Evolutionary conservation across 768 basidiomycete genomes (phyloP), one percentile per base, ranked within the genome.

Genomic region (Boletus rubropictus): DNA sequence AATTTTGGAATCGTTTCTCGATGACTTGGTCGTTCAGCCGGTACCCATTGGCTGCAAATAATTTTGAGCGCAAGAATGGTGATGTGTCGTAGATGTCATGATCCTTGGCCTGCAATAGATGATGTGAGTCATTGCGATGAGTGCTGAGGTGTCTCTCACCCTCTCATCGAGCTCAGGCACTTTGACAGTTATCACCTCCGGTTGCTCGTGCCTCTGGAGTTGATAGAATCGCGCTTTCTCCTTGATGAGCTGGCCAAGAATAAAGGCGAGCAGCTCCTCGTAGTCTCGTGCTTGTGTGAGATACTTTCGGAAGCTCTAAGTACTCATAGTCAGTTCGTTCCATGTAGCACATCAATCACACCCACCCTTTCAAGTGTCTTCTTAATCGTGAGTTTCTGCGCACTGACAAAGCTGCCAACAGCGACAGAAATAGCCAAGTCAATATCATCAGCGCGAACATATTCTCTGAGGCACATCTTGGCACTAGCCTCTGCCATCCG

Each of bases 381-480:
- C 77, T 97, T 97, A 73, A 98, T 95, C 49, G 89, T 91, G 79
- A 93, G 85, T 75, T 99, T 99, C 67, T 99, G 96, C 22, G 96
- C 88, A 55, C 70, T 94, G 49, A 99, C 90, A 66, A 99, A 99
- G 69, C 89, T 93, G 43, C 85, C 85, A 24, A 99, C 82, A 3
- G 91, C 89, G 39, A 97, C 94, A 58, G 91, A 91, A 52, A 99
- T 98, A 2, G 96, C 95, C 42, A 98, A 72, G 65, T 99, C 93
- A 57, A 99, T 92, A 63, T 99, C 96, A 65, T 98, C 96, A 32
- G 85, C 75, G 38, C 96, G 80, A 27, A 98, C 96, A 60, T 91
- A 97, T 68, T 98, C 95, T 44, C 96, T 78, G 52, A 99, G 72
- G 40, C 94, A 84, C 96, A 99, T 98, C 75, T 95, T 96, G 20